Evolutionary conservation across 1,284 basidiomycete genomes (phyloP), one percentile per base, ranked within the genome.

Genomic region (Cryptococcus maquisensis): DNA sequence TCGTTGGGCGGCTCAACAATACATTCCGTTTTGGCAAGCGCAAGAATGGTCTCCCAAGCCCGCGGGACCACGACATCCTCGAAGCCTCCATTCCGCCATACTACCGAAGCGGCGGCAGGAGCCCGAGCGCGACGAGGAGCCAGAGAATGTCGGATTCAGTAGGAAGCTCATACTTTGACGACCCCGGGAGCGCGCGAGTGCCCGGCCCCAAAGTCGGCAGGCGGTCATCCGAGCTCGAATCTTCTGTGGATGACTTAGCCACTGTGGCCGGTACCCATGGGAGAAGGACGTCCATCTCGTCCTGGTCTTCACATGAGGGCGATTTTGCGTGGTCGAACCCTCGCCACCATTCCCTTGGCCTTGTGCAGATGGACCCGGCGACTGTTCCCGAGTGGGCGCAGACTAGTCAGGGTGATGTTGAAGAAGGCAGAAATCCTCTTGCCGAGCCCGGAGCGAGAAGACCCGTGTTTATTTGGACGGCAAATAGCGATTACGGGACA

Each of bases 401-500:
- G 23, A 60, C 58, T 26, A 12, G 41, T 9, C 47, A 55, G 1
- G 38, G 43, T 13, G 54, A 61, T 13, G 61, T 48, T 39, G 51
- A 55, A 49, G 24, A 52, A 55, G 49, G 47, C 20, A 32, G 36
- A 52, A 54, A 24, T 16, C 48, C 37, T 4, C 42, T 47, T 4
- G 37, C 43, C 1, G 38, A 36, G 5, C n/a, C 43, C 7, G 50
- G 35, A 23, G 39, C 40, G 7, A 52, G 49, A 15, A 44, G 55
- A 32, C 61, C 66, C 4, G 64, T 71, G 26, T 77, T 64, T 60
- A 70, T 92, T 18, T 98, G 93, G 92, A 89, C 83, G 2, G 82
- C 88, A 32, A 84, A 82, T 57, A 83, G 84, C 44, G 87, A 91
- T 73, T 93, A 90, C 62, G 93, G 91, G 4, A 87, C 85, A 71